phyloP scores from a whole-genome alignment of 208 protist species.

The Crithidia fasciculata region DNA sequence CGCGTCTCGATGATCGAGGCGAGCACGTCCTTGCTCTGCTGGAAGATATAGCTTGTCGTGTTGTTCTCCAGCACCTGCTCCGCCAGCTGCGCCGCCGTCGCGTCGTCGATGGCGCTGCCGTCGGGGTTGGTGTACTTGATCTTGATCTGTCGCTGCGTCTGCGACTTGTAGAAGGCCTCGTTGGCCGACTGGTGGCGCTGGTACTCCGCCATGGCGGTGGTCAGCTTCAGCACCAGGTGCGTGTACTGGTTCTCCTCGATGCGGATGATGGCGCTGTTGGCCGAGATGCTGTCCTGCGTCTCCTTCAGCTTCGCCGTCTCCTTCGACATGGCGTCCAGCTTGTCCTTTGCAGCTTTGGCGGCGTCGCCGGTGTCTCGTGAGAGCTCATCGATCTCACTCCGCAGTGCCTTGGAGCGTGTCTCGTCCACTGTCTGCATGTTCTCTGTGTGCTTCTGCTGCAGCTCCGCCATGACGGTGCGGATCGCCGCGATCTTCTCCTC shows the following conservation, averaged over 20 bases:
- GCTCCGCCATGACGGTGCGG: constrained; percentile 39
- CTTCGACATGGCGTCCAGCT: constrained; percentile 30
- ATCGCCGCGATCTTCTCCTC: constrained; percentile 42
- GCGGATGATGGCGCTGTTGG: constrained; percentile 79
- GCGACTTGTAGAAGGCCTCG: constrained; percentile 24
- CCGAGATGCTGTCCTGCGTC: constrained; percentile 50
- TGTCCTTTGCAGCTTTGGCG: constrained; percentile 51
- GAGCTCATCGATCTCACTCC: constrained; percentile 68
- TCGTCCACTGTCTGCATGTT: constrained; percentile 79
- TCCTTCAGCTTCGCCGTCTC: constrained; percentile 73
- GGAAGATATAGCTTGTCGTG: constrained; percentile 83
- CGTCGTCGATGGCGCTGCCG: constrained; percentile 77
- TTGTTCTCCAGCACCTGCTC: constrained; percentile 84
- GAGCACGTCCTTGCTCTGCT: constrained; percentile 88
- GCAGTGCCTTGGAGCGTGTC: constrained; percentile 51
- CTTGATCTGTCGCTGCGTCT: constrained; percentile 92
- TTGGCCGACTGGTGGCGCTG: constrained; percentile 61
- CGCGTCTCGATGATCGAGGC: constrained; percentile 86
- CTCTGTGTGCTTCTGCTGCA: constrained; percentile 68
- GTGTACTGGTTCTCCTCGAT: constrained; percentile 89
- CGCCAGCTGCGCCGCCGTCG: constrained; percentile 27
- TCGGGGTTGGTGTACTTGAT: constrained; percentile 89
- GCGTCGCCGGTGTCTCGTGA: constrained; percentile 48
- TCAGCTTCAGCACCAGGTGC: constrained; percentile 61
- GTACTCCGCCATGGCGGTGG: constrained; percentile 59